Percentiles rank a stretch among this genome's conserved stretches.
Conservation (phyloP, 2,329 filamentous ascomycete genomes). For the Davidsoniella neocaledoniae region DNA sequence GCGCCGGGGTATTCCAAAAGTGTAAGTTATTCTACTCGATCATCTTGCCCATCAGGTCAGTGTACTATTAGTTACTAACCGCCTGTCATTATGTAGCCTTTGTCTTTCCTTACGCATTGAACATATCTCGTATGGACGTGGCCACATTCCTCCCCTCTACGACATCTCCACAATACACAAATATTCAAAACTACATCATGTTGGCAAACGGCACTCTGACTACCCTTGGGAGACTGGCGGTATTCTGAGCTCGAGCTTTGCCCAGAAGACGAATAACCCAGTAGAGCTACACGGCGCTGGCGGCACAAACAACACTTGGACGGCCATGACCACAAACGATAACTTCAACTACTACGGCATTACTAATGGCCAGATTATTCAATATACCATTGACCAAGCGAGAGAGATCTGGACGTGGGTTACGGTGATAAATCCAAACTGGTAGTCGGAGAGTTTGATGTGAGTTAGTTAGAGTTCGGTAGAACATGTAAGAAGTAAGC, state of each 20-base stretch:
- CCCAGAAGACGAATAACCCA: neutral
- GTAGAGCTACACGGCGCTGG: neutral
- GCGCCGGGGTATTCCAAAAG: too few relatives aligned
- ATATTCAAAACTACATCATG: constrained; percentile 1
- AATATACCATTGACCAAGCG: neutral
- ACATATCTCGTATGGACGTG: neutral
- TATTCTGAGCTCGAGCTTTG: neutral
- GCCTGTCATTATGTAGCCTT: neutral
- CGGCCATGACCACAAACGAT: neutral
- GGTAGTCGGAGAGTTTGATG: neutral
- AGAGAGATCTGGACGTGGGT: neutral
- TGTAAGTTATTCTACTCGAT: too few relatives aligned
- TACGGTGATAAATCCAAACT: neutral
- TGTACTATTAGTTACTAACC: too few relatives aligned
- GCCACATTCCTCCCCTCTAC: neutral
- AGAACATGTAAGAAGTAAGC: too few relatives aligned
- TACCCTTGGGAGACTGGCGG: neutral
- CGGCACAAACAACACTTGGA: neutral
- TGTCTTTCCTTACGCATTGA: neutral
- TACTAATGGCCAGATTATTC: neutral
- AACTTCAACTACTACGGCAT: neutral
- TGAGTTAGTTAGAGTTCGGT: too few relatives aligned
- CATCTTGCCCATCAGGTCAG: too few relatives aligned
- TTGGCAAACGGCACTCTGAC: neutral
- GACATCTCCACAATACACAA: neutral